Conservation (phyloP, 2,329 filamentous ascomycete species). For the Stagonosporopsis vannaccii region DNA sequence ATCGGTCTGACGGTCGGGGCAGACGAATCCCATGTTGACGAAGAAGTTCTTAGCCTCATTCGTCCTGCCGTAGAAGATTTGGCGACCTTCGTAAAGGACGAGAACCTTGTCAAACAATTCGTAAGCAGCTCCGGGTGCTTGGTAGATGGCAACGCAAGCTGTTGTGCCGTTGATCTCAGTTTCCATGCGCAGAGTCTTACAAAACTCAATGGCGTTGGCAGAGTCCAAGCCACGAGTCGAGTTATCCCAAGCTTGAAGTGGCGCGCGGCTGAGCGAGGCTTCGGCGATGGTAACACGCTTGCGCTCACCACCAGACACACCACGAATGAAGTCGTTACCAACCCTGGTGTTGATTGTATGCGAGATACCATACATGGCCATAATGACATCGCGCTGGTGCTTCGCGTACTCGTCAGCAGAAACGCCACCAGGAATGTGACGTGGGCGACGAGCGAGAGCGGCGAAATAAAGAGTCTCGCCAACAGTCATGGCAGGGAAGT, state of each 20-base stretch:
- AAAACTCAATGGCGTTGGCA: constrained; percentile 78
- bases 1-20: constrained; percentile 74
- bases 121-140: constrained; percentile 73
- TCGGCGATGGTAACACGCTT: constrained; percentile 86
- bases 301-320: constrained; percentile 77
- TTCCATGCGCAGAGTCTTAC: constrained; percentile 71
- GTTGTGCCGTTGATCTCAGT: constrained; percentile 72
- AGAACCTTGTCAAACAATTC: constrained; percentile 75
- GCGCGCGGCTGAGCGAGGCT: constrained; percentile 70
- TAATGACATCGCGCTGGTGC: constrained; percentile 73
- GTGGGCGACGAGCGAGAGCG: constrained; percentile 72
- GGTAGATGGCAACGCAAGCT: constrained; percentile 76
- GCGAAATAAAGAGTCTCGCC: constrained; percentile 83
- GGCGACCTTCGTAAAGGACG: constrained; percentile 71
- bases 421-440: constrained; percentile 66
- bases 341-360: constrained; percentile 77
- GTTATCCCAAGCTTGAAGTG: constrained; percentile 79
- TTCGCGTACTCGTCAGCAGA: constrained; percentile 62
- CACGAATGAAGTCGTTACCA: constrained; percentile 77
- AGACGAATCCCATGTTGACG: constrained; percentile 73
- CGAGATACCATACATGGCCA: constrained; percentile 71
- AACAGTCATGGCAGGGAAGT: constrained; percentile 79
- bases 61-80: constrained; percentile 73
- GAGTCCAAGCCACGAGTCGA: constrained; percentile 76
- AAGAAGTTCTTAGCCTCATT: constrained; percentile 73